These are phyloP conservation scores for Isatis lusitanica DNA, from an alignment of 441 rosid species.

Conservation along the genomic window DNA sequence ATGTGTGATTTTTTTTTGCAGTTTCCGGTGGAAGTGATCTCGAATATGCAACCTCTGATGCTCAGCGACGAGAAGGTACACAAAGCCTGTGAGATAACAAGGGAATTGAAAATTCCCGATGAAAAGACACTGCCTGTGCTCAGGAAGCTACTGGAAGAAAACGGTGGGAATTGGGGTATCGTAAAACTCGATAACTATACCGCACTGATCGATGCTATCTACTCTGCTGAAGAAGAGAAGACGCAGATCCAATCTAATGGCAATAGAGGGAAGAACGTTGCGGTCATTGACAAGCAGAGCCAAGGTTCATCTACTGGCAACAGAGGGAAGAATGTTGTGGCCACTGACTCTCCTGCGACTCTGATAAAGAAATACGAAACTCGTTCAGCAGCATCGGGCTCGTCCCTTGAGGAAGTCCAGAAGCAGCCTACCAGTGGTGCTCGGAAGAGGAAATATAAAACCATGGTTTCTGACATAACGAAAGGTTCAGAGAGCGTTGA, in stretches of 20 bases:
- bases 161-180: conserved; percentile 50
- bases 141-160: conserved; percentile 42
- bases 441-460: conserved; percentile 28
- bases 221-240: conserved; percentile 40
- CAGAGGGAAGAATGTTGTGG: conserved; percentile 20
- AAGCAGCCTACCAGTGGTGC: conserved; percentile 17
- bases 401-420: conserved; percentile 16
- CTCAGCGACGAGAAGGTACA: neutral
- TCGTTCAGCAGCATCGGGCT: conserved; percentile 30
- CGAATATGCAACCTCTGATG: neutral
- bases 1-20: too few species aligned
- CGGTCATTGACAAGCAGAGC: neutral
- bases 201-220: conserved; percentile 56
- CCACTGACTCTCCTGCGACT: conserved; percentile 5
- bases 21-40: too few species aligned
- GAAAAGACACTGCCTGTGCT: conserved; percentile 52
- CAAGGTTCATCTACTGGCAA: conserved; percentile 17
- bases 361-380: neutral
- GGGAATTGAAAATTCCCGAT: conserved; percentile 46
- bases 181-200: conserved; percentile 61
- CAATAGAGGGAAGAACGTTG: neutral
- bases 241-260: neutral
- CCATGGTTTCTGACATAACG: conserved; percentile 45
- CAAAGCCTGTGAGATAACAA: conserved; percentile 50
- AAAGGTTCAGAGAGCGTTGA: conserved; percentile 66